Percentiles rank a stretch among this genome's conserved stretches.
Conservation (phyloP, 1,284 basidiomycete genomes). For the Earliella scabrosa region DNA sequence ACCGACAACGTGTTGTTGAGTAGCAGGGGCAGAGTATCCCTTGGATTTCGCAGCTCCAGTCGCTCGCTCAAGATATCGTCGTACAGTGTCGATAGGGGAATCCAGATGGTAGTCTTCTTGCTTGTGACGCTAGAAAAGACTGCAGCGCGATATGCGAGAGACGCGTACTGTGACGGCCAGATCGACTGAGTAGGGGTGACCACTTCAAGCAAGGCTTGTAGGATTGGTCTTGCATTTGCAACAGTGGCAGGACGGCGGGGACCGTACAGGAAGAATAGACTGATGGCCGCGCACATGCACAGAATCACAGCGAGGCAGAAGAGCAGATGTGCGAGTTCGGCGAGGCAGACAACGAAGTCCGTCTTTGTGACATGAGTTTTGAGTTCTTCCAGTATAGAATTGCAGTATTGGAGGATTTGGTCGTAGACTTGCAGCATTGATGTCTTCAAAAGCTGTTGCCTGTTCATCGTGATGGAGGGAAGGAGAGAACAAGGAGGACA, state of each 20-base stretch:
- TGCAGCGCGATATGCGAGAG: constrained; percentile 28
- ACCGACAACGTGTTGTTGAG: constrained; percentile 21
- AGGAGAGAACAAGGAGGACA: no score
- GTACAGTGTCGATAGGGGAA: constrained; percentile 25
- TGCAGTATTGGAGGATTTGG: background rate
- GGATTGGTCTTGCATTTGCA: constrained; percentile 17
- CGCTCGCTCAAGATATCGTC: constrained; percentile 31
- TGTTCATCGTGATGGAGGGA: no score
- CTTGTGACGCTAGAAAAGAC: background rate
- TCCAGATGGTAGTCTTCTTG: background rate
- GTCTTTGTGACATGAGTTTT: no score
- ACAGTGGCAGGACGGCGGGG: background rate
- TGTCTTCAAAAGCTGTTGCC: background rate
- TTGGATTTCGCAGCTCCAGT: constrained; percentile 36
- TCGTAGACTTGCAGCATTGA: background rate
- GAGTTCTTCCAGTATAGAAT: background rate
- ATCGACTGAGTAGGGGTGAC: constrained; percentile 39
- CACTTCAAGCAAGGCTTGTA: constrained; percentile 37
- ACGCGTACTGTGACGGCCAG: constrained; percentile 40
- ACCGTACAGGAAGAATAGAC: background rate
- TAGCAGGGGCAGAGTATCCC: constrained; percentile 33
- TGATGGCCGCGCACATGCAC: background rate
- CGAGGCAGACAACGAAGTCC: background rate
- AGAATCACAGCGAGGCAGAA: background rate
- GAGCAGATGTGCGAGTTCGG: background rate